phyloP scores from a whole-genome alignment of 108 stramenopile species.

The Fistulifera solaris region DNA sequence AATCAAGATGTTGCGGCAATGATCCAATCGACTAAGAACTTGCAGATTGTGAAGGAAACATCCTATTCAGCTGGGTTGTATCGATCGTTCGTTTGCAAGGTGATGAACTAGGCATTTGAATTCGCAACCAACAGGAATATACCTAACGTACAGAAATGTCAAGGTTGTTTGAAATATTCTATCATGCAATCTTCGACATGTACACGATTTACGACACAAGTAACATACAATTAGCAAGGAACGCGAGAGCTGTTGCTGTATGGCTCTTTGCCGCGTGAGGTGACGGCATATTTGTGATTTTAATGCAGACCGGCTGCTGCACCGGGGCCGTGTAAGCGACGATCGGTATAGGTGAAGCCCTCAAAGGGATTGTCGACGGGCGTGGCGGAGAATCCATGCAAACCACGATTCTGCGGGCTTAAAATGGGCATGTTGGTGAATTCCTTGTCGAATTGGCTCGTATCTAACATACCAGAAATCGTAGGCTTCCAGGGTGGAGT shows the following conservation, averaged over 20 bases:
- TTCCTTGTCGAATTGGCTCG: constrained; percentile 89
- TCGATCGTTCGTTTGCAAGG: constrained; percentile 38
- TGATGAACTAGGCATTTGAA: too few species aligned
- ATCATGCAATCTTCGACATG: too few species aligned
- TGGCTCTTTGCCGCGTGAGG: too few species aligned
- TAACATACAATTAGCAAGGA: too few species aligned
- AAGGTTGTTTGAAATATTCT: too few species aligned
- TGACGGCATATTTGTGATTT: too few species aligned
- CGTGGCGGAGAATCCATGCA: constrained; percentile 44
- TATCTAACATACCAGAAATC: constrained; percentile 80
- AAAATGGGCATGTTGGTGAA: constrained; percentile 86
- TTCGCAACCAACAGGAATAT: too few species aligned
- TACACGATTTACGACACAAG: too few species aligned
- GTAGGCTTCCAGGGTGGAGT: constrained; percentile 90
- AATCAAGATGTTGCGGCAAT: constrained; percentile 72
- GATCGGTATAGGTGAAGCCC: constrained; percentile 83
- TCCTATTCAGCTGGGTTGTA: constrained; percentile 62
- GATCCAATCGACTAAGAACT: constrained; percentile 32
- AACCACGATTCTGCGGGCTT: constrained; percentile 51
- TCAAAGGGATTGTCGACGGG: constrained; percentile 73
- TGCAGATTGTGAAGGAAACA: constrained; percentile 36
- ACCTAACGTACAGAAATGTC: too few species aligned
- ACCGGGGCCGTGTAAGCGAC: constrained; percentile 27
- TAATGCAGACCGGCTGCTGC: background rate
- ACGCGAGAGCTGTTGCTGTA: too few species aligned